A percentile compares a stretch with the other conserved stretches of the same genome.
Evolutionary conservation across 805 yeast genomes (phyloP).

Genomic region (Pichia occidentalis): DNA sequence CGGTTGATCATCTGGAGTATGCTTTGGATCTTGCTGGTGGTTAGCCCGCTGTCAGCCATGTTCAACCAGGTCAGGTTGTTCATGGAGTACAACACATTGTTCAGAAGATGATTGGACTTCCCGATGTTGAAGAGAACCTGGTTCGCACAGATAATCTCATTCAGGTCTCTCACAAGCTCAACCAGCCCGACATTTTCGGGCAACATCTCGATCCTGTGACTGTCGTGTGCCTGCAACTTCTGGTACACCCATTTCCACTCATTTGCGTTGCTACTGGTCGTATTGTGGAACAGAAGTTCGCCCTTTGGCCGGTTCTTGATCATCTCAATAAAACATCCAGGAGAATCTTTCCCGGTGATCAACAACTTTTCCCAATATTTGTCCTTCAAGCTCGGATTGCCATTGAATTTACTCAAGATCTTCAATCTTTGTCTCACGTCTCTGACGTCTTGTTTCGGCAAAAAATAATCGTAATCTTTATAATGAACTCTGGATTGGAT

Average conservation of each 20-base stretch:
- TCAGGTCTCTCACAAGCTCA: slow-evolving; percentile 8
- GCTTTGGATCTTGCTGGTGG: slow-evolving; percentile 4
- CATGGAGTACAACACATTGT: slow-evolving; percentile 7
- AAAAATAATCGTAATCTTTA: slow-evolving; percentile 1
- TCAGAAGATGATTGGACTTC: slow-evolving; percentile 4
- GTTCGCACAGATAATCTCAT: slow-evolving; percentile 1
- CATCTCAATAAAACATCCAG: slow-evolving; percentile 9
- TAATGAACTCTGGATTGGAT: neutral
- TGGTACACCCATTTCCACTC: slow-evolving; percentile 11
- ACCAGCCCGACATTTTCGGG: slow-evolving; percentile 11
- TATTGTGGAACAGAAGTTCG: slow-evolving; percentile 1
- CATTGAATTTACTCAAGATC: neutral
- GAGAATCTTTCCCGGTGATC: slow-evolving; percentile 4
- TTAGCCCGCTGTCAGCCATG: slow-evolving; percentile 3
- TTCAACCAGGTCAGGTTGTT: slow-evolving; percentile 11
- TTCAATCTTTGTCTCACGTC: slow-evolving; percentile 3
- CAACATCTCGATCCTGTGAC: slow-evolving; percentile 13
- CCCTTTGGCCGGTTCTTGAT: neutral
- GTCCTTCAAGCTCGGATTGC: neutral
- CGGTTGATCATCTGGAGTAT: slow-evolving; percentile 12
- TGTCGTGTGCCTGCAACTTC: slow-evolving; percentile 3
- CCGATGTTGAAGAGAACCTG: slow-evolving; percentile 9
- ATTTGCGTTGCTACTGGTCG: neutral
- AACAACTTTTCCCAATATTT: slow-evolving; percentile 8
- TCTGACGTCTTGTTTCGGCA: neutral